Evolutionary conservation across 768 basidiomycete species (phyloP).

Genomic region (Lactarius tabidus): DNA sequence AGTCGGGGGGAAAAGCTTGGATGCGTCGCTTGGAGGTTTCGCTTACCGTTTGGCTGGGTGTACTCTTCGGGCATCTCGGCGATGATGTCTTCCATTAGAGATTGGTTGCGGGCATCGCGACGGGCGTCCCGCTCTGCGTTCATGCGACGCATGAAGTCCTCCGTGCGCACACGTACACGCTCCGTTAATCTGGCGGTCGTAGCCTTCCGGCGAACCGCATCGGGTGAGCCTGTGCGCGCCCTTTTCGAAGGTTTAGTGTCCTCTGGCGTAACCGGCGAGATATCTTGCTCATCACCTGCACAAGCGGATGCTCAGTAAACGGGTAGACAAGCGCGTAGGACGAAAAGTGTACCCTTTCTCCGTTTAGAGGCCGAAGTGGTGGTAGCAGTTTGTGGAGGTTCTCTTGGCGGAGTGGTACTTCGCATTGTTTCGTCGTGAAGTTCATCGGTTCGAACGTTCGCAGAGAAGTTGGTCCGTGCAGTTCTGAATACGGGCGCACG

Average conservation of each 20-base stretch:
- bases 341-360: conserved; percentile 14
- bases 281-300: conserved; percentile 1
- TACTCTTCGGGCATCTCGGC: conserved; percentile 25
- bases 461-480: neutral
- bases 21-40: neutral
- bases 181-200: conserved; percentile 37
- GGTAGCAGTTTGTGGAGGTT: neutral
- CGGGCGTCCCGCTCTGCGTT: conserved; percentile 36
- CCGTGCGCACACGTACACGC: conserved; percentile 41
- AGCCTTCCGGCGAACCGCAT: conserved; percentile 37
- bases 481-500: neutral
- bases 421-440: conserved; percentile 14
- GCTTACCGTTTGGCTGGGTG: conserved; percentile 6
- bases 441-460: neutral
- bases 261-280: conserved; percentile 3
- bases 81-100: conserved; percentile 40
- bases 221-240: conserved; percentile 47
- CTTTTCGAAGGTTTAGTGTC: conserved; percentile 39
- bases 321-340: neutral
- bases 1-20: neutral
- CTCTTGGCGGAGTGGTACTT: conserved; percentile 5
- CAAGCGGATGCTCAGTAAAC: neutral
- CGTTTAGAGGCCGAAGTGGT: conserved; percentile 16
- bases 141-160: conserved; percentile 35
- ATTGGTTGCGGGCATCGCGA: conserved; percentile 37